Conservation (phyloP, 2,329 filamentous ascomycete species). For the Botrytis elliptica region DNA sequence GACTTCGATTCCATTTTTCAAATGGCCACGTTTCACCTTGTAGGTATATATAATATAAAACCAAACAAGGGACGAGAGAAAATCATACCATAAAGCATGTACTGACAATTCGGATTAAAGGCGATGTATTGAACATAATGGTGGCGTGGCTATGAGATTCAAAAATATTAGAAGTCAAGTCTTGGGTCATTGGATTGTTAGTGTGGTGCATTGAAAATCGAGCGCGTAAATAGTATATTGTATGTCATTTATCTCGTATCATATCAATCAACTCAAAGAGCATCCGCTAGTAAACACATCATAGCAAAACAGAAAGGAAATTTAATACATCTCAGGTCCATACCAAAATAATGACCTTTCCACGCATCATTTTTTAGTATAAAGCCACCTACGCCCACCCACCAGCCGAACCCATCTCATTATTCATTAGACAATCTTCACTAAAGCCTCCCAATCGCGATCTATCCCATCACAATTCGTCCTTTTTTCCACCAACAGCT, state of each 20-base stretch:
- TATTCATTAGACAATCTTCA: constrained; percentile 12
- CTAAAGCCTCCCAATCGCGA: neutral
- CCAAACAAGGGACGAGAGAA: neutral
- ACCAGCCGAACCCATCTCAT: neutral
- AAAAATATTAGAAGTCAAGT: neutral
- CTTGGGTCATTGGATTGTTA: neutral
- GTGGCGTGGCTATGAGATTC: neutral
- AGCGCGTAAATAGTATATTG: neutral
- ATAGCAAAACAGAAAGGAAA: neutral
- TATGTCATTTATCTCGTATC: constrained; percentile 11
- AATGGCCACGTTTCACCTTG: neutral
- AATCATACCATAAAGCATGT: neutral
- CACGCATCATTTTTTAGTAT: neutral
- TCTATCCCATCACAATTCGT: constrained; percentile 48
- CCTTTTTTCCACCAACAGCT: constrained; percentile 41
- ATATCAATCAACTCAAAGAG: neutral
- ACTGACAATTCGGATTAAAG: neutral
- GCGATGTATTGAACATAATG: neutral
- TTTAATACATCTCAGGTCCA: neutral
- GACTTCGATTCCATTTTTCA: neutral
- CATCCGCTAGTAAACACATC: constrained; percentile 7
- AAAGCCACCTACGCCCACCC: neutral
- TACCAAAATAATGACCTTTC: neutral
- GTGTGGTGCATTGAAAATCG: neutral
- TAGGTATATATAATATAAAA: neutral